These are phyloP conservation scores for Solanum stenotomum DNA, from an alignment of 257 asterid species.

Conservation along the genomic window DNA sequence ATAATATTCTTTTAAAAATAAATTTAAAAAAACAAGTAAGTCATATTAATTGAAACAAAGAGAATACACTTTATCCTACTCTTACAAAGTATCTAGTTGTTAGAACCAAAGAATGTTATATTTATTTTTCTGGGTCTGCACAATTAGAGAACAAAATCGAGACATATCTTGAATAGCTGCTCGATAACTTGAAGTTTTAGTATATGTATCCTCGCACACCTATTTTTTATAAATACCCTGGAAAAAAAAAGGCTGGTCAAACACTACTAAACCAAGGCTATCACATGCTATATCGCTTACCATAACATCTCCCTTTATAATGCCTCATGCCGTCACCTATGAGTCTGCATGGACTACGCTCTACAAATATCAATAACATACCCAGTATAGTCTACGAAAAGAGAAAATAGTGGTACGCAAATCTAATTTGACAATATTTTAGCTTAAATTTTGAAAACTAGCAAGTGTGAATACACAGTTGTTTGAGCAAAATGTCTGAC, in stretches of 20 bases:
- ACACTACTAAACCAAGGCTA: too few species aligned
- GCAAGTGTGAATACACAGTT: not conserved
- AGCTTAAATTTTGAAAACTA: not conserved
- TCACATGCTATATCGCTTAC: not conserved
- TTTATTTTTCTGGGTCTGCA: not conserved
- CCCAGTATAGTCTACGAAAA: too few species aligned
- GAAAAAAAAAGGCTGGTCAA: too few species aligned
- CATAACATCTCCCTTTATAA: not conserved
- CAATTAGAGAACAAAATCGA: not conserved
- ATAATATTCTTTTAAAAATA: too few species aligned
- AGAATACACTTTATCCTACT: too few species aligned
- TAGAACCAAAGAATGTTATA: not conserved
- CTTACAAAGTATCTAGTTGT: not conserved
- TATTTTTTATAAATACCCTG: too few species aligned
- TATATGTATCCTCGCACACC: not conserved
- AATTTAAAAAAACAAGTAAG: too few species aligned
- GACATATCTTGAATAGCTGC: not conserved
- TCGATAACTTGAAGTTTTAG: not conserved
- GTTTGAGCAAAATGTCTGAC: not conserved
- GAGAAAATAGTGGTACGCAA: not conserved
- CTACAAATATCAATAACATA: too few species aligned
- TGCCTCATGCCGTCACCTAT: not conserved
- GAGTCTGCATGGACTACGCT: not conserved
- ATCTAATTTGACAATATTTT: not conserved
- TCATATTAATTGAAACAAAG: not conserved